phyloP scores from a whole-genome alignment of 2,329 filamentous ascomycete species.

The Podosphaera xanthii region DNA sequence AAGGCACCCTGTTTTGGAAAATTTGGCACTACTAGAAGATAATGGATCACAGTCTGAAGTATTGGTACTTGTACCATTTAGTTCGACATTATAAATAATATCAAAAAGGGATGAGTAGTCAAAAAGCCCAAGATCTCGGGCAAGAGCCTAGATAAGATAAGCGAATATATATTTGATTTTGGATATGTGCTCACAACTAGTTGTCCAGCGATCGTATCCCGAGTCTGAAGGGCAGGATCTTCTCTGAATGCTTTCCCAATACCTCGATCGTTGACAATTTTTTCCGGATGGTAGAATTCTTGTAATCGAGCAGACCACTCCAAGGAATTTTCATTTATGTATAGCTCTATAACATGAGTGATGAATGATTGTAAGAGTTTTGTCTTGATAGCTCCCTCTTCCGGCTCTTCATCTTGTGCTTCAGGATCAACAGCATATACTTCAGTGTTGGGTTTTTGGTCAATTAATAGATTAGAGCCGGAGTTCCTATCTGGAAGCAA shows the following conservation, averaged over 20 bases:
- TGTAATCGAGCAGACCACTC: constrained; percentile 41
- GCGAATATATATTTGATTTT: not conserved
- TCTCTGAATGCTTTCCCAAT: constrained; percentile 41
- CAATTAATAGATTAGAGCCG: constrained; percentile 28
- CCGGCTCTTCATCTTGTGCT: constrained; percentile 27
- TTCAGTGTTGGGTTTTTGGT: constrained; percentile 22
- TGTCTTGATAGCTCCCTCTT: constrained; percentile 37
- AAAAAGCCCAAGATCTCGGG: constrained; percentile 33
- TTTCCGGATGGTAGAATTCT: constrained; percentile 44
- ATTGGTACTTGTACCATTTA: constrained; percentile 18
- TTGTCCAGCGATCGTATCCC: constrained; percentile 47
- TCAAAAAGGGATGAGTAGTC: constrained; percentile 21
- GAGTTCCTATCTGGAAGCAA: constrained; percentile 34
- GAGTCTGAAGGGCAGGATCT: constrained; percentile 34
- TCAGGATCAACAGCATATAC: constrained; percentile 38
- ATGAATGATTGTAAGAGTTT: constrained; percentile 52
- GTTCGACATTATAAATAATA: constrained; percentile 22
- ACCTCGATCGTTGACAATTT: constrained; percentile 37
- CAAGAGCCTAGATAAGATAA: constrained; percentile 15
- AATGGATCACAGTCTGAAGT: constrained; percentile 23
- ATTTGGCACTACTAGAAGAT: constrained; percentile 27
- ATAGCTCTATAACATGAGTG: constrained; percentile 55
- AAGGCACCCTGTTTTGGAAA: constrained; percentile 35
- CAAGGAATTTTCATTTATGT: constrained; percentile 36
- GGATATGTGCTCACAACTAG: constrained; percentile 30